These are phyloP conservation scores for Neonothopanus nambi DNA, from an alignment of 1,284 basidiomycete species.

Conservation along the genomic window DNA sequence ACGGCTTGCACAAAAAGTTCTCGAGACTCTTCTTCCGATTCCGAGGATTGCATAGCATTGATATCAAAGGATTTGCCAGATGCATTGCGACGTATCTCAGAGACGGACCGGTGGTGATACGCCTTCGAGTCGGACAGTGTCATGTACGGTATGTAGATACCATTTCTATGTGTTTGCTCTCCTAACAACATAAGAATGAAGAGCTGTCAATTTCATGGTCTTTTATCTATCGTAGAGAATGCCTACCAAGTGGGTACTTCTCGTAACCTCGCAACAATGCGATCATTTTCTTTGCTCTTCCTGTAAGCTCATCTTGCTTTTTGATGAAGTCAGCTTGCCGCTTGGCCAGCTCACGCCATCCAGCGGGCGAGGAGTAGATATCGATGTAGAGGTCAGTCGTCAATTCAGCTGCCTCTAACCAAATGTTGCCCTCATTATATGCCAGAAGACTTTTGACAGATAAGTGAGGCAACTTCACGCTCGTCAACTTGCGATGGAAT, in stretches of 20 bases:
- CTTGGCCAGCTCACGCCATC: slow-evolving; percentile 53
- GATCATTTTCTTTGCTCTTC: slow-evolving; percentile 64
- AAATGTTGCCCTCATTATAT: slow-evolving; percentile 42
- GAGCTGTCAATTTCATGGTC: no score
- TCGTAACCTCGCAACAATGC: slow-evolving; percentile 24
- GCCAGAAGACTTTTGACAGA: slow-evolving; percentile 47
- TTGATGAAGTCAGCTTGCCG: slow-evolving; percentile 68
- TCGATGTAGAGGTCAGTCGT: slow-evolving; percentile 63
- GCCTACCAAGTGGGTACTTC: neutral
- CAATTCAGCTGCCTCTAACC: slow-evolving; percentile 70
- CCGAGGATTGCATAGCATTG: slow-evolving; percentile 39
- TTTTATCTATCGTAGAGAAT: neutral
- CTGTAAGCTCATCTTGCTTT: slow-evolving; percentile 71
- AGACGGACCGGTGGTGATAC: neutral
- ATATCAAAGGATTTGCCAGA: neutral
- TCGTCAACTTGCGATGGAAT: slow-evolving; percentile 60
- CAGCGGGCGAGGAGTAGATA: slow-evolving; percentile 63
- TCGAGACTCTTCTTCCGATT: slow-evolving; percentile 63
- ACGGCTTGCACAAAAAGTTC: slow-evolving; percentile 59
- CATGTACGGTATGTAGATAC: slow-evolving; percentile 60
- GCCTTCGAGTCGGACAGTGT: slow-evolving; percentile 11
- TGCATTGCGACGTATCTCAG: neutral
- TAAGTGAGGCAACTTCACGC: slow-evolving; percentile 52
- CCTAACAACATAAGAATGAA: neutral
- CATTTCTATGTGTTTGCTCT: slow-evolving; percentile 37